Evolutionary conservation across 2,329 filamentous ascomycete genomes (phyloP), one percentile per base, ranked within the genome.

Genomic region (Rutstroemia sp.): DNA sequence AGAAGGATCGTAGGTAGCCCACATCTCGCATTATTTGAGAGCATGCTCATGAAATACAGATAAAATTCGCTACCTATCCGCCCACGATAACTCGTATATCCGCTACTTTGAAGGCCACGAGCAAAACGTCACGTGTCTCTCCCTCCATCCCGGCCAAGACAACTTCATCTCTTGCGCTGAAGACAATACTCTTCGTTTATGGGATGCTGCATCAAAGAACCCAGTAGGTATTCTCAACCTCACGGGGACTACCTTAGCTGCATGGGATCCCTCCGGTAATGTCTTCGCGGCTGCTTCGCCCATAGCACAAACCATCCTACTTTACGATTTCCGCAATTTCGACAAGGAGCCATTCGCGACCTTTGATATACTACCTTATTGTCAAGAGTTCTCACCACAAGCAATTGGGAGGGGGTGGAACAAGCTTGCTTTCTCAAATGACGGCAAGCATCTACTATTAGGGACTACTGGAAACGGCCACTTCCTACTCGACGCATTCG

Each of bases 81-180:
- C 87, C 12, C 94, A 99, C 72, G 94, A 97, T 72, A 96, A 97
- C 74, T 88, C 87, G 58, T 99, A 95, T 71, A 88, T 97, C 60
- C 88, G 94, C 60, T 99, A 99, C 73, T 99, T 97, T 70, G 86
- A 89, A 59, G 94, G 92, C 50, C 94, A 99, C 71, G 87, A 88
- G 44, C 86, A 82, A 58, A 79, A 85, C 55, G 94, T 99, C 38
- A 97, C 92, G 17, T 87, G 81, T 59, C 79, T 99, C 27, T 78
- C 87, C 1, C 80, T 97, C 60, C 92, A 92, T 62, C 94, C 94
- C 0, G 88, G 89, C 48, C 84, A 81, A 65, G 94, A 99, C 71
- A 87, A 87, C 63, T 97, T 99, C 74, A 83, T 99, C 57, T 96
- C 92, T 16, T 95, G 90, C 71, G 88, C 88, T 51, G 84, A 87